Evolutionary conservation across 1,139 yeast species (phyloP).

Genomic region (Yamadazyma diddensiae): DNA sequence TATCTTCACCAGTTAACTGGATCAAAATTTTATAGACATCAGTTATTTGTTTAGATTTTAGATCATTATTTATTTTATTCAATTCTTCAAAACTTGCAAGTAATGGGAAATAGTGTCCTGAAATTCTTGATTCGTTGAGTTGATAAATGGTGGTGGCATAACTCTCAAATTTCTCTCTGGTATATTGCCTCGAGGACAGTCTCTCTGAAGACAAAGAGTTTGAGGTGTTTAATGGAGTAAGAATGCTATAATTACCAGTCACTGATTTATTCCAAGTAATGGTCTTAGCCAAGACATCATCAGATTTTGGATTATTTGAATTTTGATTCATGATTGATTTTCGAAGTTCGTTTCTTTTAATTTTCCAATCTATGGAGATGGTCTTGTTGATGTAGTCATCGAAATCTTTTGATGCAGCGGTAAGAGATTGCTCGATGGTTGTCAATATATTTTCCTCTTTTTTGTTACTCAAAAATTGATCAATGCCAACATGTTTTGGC

Average conservation of each 20-base stretch:
- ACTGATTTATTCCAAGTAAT: constrained; percentile 38
- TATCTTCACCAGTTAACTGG: constrained; percentile 37
- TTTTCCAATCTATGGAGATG: constrained; percentile 80
- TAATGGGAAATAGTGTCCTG: constrained; percentile 46
- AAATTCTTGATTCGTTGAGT: constrained; percentile 67
- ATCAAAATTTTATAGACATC: constrained; percentile 64
- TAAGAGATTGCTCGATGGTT: constrained; percentile 79
- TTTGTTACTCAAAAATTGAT: constrained; percentile 58
- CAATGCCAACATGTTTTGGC: constrained; percentile 32
- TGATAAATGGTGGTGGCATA: constrained; percentile 70
- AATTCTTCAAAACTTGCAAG: constrained; percentile 54
- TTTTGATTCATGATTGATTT: constrained; percentile 48
- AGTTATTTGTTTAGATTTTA: constrained; percentile 59
- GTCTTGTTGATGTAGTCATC: constrained; percentile 73
- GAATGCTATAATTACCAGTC: constrained; percentile 34
- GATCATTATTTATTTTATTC: constrained; percentile 47
- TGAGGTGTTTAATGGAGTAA: constrained; percentile 30
- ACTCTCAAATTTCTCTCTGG: constrained; percentile 63
- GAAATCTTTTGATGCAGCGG: constrained; percentile 77
- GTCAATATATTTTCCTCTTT: constrained; percentile 81
- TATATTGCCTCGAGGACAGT: constrained; percentile 29
- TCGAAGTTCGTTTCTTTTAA: constrained; percentile 68
- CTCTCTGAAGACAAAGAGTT: constrained; percentile 11
- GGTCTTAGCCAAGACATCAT: constrained; percentile 10
- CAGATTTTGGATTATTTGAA: constrained; percentile 9